phyloP scores from a whole-genome alignment of 2,329 filamentous ascomycete genomes.

The Fusarium sp. region DNA sequence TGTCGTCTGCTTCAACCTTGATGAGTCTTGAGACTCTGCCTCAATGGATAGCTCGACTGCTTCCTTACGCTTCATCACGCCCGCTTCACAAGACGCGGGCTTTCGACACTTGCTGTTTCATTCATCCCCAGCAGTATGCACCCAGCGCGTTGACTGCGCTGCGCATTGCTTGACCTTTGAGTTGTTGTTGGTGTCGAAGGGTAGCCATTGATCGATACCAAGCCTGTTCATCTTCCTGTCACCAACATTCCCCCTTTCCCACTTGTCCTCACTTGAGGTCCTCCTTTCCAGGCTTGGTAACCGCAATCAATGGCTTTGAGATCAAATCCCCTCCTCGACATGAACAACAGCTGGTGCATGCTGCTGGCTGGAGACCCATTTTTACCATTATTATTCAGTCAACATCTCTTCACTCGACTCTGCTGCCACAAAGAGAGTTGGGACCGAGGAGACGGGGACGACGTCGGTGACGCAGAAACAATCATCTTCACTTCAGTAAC shows the following conservation, averaged over 20 bases:
- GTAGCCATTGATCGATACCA: slow-evolving; percentile 36
- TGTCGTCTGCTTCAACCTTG: slow-evolving; percentile 44
- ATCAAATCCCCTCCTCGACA: slow-evolving; percentile 36
- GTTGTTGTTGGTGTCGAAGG: slow-evolving; percentile 24
- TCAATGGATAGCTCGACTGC: slow-evolving; percentile 47
- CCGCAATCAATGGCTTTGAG: slow-evolving; percentile 44
- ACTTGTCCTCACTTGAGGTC: slow-evolving; percentile 14
- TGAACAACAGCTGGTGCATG: slow-evolving; percentile 31
- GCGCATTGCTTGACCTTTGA: slow-evolving; percentile 27
- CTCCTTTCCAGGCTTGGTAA: slow-evolving; percentile 35
- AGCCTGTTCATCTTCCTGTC: slow-evolving; percentile 19
- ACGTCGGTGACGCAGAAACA: slow-evolving; percentile 46
- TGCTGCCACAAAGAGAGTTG: slow-evolving; percentile 44
- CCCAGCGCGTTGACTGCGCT: slow-evolving; percentile 51
- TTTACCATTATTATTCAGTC: slow-evolving; percentile 41
- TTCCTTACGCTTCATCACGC: slow-evolving; percentile 48
- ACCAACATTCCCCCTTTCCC: background rate
- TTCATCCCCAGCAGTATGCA: slow-evolving; percentile 46
- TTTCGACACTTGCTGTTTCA: slow-evolving; percentile 44
- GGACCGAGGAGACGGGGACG: slow-evolving; percentile 44
- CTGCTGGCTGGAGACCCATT: slow-evolving; percentile 45
- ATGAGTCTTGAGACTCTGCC: slow-evolving; percentile 47
- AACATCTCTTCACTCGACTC: slow-evolving; percentile 48
- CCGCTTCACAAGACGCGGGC: slow-evolving; percentile 40
- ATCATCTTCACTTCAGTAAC: slow-evolving; percentile 46